Evolutionary conservation across 371 early-diverging fungal species (phyloP).

Genomic region (Saksenaea oblongispora): DNA sequence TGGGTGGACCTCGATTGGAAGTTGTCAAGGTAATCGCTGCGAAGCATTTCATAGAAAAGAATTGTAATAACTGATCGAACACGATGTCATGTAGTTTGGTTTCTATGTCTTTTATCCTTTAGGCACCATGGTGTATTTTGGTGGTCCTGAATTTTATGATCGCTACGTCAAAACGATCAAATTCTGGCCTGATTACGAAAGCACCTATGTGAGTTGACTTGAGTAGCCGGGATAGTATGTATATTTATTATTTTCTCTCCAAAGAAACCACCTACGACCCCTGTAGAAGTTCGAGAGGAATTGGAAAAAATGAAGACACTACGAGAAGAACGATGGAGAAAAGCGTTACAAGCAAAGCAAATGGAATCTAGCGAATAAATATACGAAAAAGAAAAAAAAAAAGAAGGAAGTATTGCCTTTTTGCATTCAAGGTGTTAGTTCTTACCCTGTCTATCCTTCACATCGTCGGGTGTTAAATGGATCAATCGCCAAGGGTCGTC

Average conservation of each 20-base stretch:
- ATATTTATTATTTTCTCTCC: conserved; percentile 1
- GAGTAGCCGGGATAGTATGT: not conserved
- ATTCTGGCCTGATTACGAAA: conserved; percentile 54
- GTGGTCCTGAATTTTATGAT: conserved; percentile 55
- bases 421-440: too few species aligned
- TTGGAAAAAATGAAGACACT: conserved; percentile 43
- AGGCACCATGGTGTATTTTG: conserved; percentile 56
- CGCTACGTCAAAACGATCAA: conserved; percentile 50
- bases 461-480: too few species aligned
- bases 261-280: conserved; percentile 52
- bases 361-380: not conserved
- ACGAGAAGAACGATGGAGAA: conserved; percentile 52
- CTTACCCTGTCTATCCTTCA: too few species aligned
- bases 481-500: too few species aligned
- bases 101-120: conserved; percentile 58
- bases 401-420: too few species aligned
- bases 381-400: not conserved
- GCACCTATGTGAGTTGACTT: conserved; percentile 34
- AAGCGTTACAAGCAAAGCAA: conserved; percentile 27
- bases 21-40: conserved; percentile 40
- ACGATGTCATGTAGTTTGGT: conserved; percentile 39
- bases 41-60: not conserved
- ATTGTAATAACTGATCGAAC: not conserved
- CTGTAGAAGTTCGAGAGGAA: conserved; percentile 39
- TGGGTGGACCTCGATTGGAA: conserved; percentile 57